Conservation (phyloP, 768 basidiomycete genomes). For the Pisolithus orientalis region DNA sequence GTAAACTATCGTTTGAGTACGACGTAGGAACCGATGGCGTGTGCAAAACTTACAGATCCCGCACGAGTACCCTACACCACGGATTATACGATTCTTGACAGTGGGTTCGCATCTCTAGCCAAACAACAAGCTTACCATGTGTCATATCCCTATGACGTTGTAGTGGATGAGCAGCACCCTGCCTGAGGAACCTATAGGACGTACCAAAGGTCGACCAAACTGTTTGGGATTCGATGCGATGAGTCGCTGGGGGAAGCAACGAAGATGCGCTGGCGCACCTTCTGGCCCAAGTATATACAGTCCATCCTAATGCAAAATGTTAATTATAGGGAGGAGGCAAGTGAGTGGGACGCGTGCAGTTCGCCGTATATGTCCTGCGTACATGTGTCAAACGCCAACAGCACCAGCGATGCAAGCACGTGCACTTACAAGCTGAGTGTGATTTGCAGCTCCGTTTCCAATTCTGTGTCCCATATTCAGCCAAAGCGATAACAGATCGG, state of each 20-base stretch:
- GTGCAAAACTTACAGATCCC: constrained; percentile 58
- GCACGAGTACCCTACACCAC: constrained; percentile 52
- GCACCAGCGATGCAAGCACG: neutral
- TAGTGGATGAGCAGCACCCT: constrained; percentile 1
- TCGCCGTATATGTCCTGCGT: constrained; percentile 93
- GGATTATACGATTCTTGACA: constrained; percentile 3
- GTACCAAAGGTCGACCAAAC: constrained; percentile 73
- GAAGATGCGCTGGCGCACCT: constrained; percentile 40
- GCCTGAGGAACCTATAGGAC: constrained; percentile 16
- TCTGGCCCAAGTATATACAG: constrained; percentile 94
- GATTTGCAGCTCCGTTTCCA: constrained; percentile 94
- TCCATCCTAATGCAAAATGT: constrained; percentile 57
- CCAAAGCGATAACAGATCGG: neutral
- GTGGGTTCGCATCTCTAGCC: too few relatives aligned
- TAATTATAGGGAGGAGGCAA: neutral
- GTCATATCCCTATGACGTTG: constrained; percentile 43
- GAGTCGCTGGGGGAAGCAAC: constrained; percentile 1
- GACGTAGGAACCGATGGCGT: neutral
- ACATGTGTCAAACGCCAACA: neutral
- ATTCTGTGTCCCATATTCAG: constrained; percentile 40
- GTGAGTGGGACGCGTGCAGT: constrained; percentile 38
- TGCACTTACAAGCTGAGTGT: constrained; percentile 69
- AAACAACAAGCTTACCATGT: constrained; percentile 38
- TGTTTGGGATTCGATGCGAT: constrained; percentile 15
- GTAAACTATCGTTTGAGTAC: neutral